Conservation (phyloP, 805 yeast genomes). For the Kuraishia capsulata region DNA sequence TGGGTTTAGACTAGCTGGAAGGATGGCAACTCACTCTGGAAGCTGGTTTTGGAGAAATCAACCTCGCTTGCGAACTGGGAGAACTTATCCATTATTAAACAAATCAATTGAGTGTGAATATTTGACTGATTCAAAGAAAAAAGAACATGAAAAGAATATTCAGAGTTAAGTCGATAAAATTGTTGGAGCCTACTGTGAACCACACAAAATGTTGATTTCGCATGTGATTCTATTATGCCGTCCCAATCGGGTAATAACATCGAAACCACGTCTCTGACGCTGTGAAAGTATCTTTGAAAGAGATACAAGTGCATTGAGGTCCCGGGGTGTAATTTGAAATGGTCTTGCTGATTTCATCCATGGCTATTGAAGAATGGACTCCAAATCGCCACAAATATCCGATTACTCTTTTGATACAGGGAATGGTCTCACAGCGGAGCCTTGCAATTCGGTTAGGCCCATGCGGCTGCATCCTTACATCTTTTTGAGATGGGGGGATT, state of each 20-base stretch:
- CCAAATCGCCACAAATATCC: too few relatives aligned
- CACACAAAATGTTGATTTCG: too few relatives aligned
- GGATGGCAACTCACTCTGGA: conserved; percentile 17
- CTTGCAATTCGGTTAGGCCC: too few relatives aligned
- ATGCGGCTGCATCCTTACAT: conserved; percentile 8
- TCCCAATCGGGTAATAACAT: not conserved
- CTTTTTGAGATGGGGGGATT: conserved; percentile 18
- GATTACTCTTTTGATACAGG: too few relatives aligned
- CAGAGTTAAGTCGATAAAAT: too few relatives aligned
- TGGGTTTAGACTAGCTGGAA: conserved; percentile 2
- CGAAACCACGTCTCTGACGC: not conserved
- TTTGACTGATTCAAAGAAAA: too few relatives aligned
- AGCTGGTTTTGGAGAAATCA: conserved; percentile 12
- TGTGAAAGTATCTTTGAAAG: not conserved
- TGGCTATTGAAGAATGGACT: too few relatives aligned
- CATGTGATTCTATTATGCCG: conserved; percentile 1
- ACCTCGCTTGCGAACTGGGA: conserved; percentile 9
- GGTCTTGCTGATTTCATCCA: too few relatives aligned
- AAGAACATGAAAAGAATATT: not conserved
- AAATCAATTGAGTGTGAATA: not conserved
- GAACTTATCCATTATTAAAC: not conserved
- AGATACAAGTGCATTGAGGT: too few relatives aligned
- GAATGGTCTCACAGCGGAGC: too few relatives aligned
- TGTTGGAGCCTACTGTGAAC: too few relatives aligned
- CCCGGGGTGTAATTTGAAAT: too few relatives aligned